Base-by-base conservation (phyloP, 768 basidiomycete genomes). In the Leucogyrophana mollusca region DNA sequence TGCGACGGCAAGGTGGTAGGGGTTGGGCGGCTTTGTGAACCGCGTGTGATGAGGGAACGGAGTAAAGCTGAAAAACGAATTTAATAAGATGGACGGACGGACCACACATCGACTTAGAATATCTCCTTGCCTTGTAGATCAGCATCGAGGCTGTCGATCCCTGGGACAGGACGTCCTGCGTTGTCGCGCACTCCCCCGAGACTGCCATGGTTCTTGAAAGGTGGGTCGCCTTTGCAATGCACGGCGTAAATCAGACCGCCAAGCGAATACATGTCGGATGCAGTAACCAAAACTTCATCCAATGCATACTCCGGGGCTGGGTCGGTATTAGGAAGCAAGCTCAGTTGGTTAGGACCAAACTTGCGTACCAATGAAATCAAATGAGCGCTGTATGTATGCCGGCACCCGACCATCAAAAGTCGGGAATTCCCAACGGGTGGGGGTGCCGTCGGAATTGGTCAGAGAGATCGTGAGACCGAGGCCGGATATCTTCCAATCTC, bases 401-500 rank as follows among this genome's bases (percentile, higher is more conserved):
- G 93, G 90, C 18, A 89, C 70, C 43, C 87, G 76, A 17, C 81
- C 80, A 66, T 98, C 94, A 51, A 84, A 88, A 18, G 89, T 85
- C 0, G 94, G 94, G 57, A 89, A 96, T 56, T 92, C 87, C 88
- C 94, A 98, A 21, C 81, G 78, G 1, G 91, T 82, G 0, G 87
- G 76, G 7, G 77, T 70, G 5, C 93, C 93, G 49, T 87, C 80
- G 4, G 82, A 67, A 18, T 75, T 71, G 32, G 79, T 68, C 7
- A 96, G 72, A 5, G 90, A 77, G 23, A 94, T 93, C 1, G 90
- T 92, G 40, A 94, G 71, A 2, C 92, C 91, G 32, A 99, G 74
- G 2, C 93, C 94, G 14, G 87, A 83, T 25, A 99, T 79, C 69
- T 97, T 99, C 96, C 96, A 99, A 66, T 99, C 96, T 24, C 96